A percentile compares a stretch with the other conserved stretches of the same genome.
phyloP scores from a whole-genome alignment of 305 asterid species.

The Coffea humblotiana region DNA sequence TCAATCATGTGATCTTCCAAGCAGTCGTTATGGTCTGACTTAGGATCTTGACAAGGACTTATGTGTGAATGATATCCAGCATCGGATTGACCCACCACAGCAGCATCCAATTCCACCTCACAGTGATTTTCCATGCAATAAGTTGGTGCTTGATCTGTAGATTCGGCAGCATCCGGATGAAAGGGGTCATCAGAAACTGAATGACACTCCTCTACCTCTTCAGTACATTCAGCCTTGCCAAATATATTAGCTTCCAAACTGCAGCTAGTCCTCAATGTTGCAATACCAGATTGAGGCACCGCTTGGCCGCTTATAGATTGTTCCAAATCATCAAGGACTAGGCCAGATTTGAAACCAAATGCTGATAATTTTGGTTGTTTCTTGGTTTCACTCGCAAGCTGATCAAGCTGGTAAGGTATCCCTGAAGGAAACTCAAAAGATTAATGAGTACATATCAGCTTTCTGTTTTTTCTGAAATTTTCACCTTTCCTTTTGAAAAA shows the following conservation, averaged over 20 bases:
- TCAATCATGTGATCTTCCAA: constrained; percentile 27
- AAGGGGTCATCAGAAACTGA: constrained; percentile 32
- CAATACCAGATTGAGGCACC: constrained; percentile 31
- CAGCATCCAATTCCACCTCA: constrained; percentile 47
- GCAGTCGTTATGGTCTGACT: constrained; percentile 37
- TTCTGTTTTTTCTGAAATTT: background rate
- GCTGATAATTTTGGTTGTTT: constrained; percentile 81
- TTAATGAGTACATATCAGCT: background rate
- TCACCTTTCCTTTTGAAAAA: background rate
- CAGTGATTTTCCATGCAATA: constrained; percentile 44
- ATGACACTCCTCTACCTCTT: constrained; percentile 32
- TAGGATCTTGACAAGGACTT: constrained; percentile 34
- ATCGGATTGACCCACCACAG: constrained; percentile 35
- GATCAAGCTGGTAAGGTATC: constrained; percentile 91
- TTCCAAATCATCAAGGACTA: constrained; percentile 37
- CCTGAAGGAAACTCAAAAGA: constrained; percentile 45
- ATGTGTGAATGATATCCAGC: constrained; percentile 37
- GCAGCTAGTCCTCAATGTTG: constrained; percentile 23
- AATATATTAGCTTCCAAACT: constrained; percentile 32
- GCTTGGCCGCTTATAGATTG: constrained; percentile 30
- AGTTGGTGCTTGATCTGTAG: constrained; percentile 43
- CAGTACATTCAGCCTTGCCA: constrained; percentile 40
- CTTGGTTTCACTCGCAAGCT: constrained; percentile 55
- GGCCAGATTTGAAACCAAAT: constrained; percentile 47
- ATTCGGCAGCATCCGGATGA: constrained; percentile 30